Percentiles rank a stretch among this genome's conserved stretches.
Evolutionary conservation across 176 grass and related monocot genomes (phyloP).

Genomic region (Bolboschoenus planiculmis): DNA sequence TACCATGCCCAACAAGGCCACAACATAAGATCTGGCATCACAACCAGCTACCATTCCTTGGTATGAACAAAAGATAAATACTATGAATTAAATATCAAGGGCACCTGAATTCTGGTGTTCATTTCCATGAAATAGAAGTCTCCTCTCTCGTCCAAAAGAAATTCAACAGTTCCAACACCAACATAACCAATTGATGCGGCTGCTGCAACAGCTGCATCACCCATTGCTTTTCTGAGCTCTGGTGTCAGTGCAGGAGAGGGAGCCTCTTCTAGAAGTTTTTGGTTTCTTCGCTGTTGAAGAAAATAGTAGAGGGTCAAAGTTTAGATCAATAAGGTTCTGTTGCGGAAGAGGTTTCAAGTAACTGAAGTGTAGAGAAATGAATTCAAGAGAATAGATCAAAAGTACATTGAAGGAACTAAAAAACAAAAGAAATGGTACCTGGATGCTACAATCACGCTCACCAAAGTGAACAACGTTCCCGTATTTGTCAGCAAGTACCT

Average conservation of each 20-base stretch:
- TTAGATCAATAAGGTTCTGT: not conserved
- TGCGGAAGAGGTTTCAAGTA: not conserved
- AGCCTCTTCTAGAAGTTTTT: conserved; percentile 55
- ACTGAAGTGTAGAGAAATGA: not conserved
- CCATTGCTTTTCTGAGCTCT: conserved; percentile 46
- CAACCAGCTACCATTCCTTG: not conserved
- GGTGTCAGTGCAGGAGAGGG: conserved; percentile 43
- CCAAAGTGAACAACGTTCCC: conserved; percentile 52
- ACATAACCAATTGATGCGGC: conserved; percentile 41
- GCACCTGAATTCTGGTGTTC: conserved; percentile 54
- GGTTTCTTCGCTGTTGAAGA: conserved; percentile 41
- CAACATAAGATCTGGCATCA: not conserved
- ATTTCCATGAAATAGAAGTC: conserved; percentile 57
- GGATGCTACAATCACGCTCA: conserved; percentile 53
- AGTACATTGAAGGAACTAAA: not conserved
- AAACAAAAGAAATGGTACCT: conserved; percentile 15
- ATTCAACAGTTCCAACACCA: conserved; percentile 53
- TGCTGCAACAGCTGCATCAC: conserved; percentile 43
- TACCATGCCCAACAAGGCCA: not conserved
- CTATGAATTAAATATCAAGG: not conserved
- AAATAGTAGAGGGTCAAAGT: not conserved
- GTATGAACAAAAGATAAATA: not conserved
- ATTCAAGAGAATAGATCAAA: not conserved
- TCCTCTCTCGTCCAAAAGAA: conserved; percentile 48
- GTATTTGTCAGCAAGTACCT: conserved; percentile 46